Evolutionary conservation across 2,329 filamentous ascomycete genomes (phyloP).

Genomic region (Neocucurbitaria cava): DNA sequence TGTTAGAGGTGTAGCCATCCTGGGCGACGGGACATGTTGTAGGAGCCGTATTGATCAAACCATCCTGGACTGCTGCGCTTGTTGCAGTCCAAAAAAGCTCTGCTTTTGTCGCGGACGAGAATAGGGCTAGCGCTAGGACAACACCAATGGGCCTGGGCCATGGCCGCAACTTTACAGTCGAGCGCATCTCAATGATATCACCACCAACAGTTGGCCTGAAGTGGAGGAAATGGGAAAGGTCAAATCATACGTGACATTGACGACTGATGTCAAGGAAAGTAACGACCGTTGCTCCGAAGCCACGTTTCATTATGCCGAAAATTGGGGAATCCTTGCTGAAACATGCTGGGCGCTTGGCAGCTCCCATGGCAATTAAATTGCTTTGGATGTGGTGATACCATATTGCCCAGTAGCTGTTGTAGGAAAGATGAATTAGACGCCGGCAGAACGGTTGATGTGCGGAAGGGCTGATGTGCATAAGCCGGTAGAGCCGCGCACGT

Average conservation of each 20-base stretch:
- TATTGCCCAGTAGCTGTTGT: conserved; percentile 4
- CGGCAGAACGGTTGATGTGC: conserved; percentile 19
- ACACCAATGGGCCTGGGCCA: conserved; percentile 4
- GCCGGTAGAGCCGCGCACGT: conserved; percentile 12
- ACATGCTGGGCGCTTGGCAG: conserved; percentile 18
- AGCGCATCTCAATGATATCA: conserved; percentile 1
- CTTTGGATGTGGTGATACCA: neutral
- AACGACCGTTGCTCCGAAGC: conserved; percentile 15
- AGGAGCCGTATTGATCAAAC: conserved; percentile 18
- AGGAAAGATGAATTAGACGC: conserved; percentile 5
- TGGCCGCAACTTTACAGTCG: neutral
- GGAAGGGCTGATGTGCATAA: neutral
- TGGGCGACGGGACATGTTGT: conserved; percentile 29
- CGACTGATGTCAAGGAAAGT: conserved; percentile 4
- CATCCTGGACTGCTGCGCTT: conserved; percentile 29
- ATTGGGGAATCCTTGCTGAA: conserved; percentile 18
- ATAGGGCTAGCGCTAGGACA: conserved; percentile 5
- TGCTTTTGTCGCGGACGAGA: conserved; percentile 6
- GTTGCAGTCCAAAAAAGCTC: conserved; percentile 24
- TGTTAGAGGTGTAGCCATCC: conserved; percentile 30
- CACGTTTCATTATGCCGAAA: conserved; percentile 25
- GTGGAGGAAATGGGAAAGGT: neutral
- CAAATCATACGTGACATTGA: neutral
- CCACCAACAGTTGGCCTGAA: neutral
- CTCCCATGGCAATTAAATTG: conserved; percentile 7